These are phyloP conservation scores for Coemansia sp. DNA, from an alignment of 192 early-diverging fungal genomes.

Conservation along the genomic window DNA sequence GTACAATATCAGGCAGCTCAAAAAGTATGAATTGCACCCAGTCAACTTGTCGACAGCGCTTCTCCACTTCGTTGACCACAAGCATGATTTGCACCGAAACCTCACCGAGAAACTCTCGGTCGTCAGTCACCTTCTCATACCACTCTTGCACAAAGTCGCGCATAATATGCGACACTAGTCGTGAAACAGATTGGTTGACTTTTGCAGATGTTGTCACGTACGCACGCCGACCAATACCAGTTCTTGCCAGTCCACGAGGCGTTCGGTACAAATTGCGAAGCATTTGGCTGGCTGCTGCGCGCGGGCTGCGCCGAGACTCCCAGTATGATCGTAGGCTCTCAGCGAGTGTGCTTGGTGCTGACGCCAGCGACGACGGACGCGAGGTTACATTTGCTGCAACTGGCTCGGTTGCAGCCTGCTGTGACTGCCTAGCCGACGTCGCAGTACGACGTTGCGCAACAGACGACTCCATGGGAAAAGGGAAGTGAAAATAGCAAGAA, in stretches of 20 bases:
- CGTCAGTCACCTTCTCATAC: slow-evolving; percentile 50
- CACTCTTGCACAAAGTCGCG: slow-evolving; percentile 52
- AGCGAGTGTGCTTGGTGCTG: slow-evolving; percentile 48
- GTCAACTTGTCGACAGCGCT: slow-evolving; percentile 34
- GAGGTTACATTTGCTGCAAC: slow-evolving; percentile 18
- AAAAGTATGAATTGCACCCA: slow-evolving; percentile 50
- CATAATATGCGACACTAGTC: slow-evolving; percentile 35
- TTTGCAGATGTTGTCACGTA: slow-evolving; percentile 23
- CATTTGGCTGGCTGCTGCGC: slow-evolving; percentile 18
- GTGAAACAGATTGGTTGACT: slow-evolving; percentile 33
- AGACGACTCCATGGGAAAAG: not conserved
- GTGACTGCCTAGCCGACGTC: slow-evolving; percentile 9
- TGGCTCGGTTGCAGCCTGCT: not conserved
- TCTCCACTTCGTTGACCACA: slow-evolving; percentile 41
- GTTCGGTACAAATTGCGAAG: slow-evolving; percentile 38
- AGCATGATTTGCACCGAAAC: slow-evolving; percentile 35
- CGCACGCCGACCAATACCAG: not conserved
- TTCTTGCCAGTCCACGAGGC: slow-evolving; percentile 4
- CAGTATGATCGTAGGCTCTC: slow-evolving; percentile 52
- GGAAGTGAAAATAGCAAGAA: not conserved
- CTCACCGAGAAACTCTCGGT: slow-evolving; percentile 41
- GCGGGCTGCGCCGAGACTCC: slow-evolving; percentile 37
- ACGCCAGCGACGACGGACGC: slow-evolving; percentile 35
- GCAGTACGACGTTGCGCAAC: slow-evolving; percentile 8
- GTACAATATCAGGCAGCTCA: slow-evolving; percentile 46